phyloP scores from a whole-genome alignment of 2,329 filamentous ascomycete species.

The Colletotrichum eremochloae region DNA sequence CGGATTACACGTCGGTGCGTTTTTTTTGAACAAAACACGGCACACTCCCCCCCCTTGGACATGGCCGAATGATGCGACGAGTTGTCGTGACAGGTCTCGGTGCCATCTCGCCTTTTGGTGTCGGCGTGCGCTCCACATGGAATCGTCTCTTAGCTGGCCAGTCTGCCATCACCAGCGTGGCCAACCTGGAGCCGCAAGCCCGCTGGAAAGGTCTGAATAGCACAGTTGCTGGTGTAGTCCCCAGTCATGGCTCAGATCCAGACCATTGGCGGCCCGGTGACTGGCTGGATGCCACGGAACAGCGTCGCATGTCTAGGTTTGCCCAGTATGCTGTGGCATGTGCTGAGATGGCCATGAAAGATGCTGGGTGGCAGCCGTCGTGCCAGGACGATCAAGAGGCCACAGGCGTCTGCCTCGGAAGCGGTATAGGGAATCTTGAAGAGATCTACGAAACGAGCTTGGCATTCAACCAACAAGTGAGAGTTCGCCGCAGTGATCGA shows the following conservation, averaged over 20 bases:
- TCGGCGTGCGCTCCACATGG: conserved; percentile 86
- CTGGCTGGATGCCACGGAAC: conserved; percentile 67
- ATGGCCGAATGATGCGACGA: conserved; percentile 71
- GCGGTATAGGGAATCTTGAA: conserved; percentile 94
- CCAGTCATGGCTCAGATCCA: conserved; percentile 57
- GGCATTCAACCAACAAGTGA: conserved; percentile 79
- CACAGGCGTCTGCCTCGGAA: conserved; percentile 93
- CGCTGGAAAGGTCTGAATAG: conserved; percentile 82
- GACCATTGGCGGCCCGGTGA: conserved; percentile 65
- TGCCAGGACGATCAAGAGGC: conserved; percentile 74
- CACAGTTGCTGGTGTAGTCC: conserved; percentile 87
- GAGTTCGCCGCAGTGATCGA: conserved; percentile 48
- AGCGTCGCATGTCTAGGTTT: conserved; percentile 89
- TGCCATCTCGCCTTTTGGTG: conserved; percentile 85
- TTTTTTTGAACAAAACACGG: conserved; percentile 7
- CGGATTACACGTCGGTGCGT: conserved; percentile 24
- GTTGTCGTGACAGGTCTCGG: conserved; percentile 89
- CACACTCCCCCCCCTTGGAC: conserved; percentile 42
- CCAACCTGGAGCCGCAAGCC: conserved; percentile 66
- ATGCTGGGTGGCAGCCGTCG: conserved; percentile 81
- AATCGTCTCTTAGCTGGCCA: conserved; percentile 81
- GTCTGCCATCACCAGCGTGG: conserved; percentile 84
- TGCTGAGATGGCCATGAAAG: conserved; percentile 84
- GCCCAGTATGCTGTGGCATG: conserved; percentile 92
- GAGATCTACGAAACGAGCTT: conserved; percentile 89